Conservation (phyloP, 2,329 filamentous ascomycete species). For the Pseudogymnoascus sp. region DNA sequence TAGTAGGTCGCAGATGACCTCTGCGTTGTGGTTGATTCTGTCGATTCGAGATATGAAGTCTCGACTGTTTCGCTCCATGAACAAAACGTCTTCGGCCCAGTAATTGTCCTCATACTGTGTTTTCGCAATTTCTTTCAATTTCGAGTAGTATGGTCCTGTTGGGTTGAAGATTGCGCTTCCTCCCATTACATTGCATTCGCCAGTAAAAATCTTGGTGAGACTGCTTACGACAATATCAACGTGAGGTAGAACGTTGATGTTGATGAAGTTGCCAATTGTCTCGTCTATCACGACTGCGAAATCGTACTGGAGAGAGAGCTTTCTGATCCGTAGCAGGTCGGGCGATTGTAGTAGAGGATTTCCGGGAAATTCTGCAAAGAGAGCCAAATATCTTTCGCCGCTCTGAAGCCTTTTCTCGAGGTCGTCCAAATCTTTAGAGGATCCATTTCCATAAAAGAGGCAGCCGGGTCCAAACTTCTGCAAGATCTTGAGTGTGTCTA, state of each 20-base stretch:
- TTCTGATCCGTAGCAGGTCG: slow-evolving; percentile 73
- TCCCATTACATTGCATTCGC: slow-evolving; percentile 97
- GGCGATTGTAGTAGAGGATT: slow-evolving; percentile 86
- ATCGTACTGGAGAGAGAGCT: slow-evolving; percentile 72
- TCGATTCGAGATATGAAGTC: slow-evolving; percentile 81
- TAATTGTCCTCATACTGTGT: slow-evolving; percentile 78
- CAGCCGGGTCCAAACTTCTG: slow-evolving; percentile 91
- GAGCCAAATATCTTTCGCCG: slow-evolving; percentile 71
- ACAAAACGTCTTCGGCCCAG: slow-evolving; percentile 90
- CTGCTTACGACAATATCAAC: slow-evolving; percentile 92
- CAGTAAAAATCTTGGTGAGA: slow-evolving; percentile 94
- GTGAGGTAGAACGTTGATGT: slow-evolving; percentile 84
- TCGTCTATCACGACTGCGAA: slow-evolving; percentile 93
- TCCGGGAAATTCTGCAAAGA: slow-evolving; percentile 93
- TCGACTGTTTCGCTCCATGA: slow-evolving; percentile 92
- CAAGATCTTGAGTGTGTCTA: slow-evolving; percentile 91
- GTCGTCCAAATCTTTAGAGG: slow-evolving; percentile 72
- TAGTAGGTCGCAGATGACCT: slow-evolving; percentile 71
- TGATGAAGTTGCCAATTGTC: slow-evolving; percentile 93
- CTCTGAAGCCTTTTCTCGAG: slow-evolving; percentile 63
- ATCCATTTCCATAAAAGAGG: slow-evolving; percentile 79
- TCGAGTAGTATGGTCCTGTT: slow-evolving; percentile 60
- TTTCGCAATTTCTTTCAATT: slow-evolving; percentile 60
- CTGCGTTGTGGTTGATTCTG: slow-evolving; percentile 78
- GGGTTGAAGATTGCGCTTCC: slow-evolving; percentile 64